These are phyloP conservation scores for Trichoderma parareesei DNA, from an alignment of 495 filamentous ascomycete genomes.

Conservation along the genomic window DNA sequence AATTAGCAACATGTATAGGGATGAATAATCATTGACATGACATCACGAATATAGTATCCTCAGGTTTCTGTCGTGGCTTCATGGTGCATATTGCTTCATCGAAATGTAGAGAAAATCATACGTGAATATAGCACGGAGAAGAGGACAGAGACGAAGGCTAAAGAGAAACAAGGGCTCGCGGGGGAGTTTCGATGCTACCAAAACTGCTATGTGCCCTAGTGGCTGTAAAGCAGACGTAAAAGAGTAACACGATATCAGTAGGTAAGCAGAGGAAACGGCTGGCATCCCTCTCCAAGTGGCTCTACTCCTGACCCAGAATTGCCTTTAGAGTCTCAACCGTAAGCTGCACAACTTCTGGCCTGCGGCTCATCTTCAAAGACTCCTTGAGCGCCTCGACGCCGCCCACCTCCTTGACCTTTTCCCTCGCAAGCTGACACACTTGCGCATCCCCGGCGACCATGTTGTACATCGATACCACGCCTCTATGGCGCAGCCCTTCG, in stretches of 20 bases:
- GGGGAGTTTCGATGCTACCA: background rate
- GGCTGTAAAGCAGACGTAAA: background rate
- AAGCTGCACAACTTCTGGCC: conserved; percentile 55
- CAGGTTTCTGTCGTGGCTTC: no score
- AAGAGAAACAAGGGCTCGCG: background rate
- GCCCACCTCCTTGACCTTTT: conserved; percentile 36
- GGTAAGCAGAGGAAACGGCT: background rate
- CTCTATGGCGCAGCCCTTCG: conserved; percentile 68
- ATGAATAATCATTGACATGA: no score
- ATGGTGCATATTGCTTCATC: no score
- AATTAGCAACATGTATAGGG: background rate
- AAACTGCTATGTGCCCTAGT: background rate
- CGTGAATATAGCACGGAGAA: background rate
- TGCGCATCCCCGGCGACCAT: conserved; percentile 45
- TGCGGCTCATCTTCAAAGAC: conserved; percentile 55
- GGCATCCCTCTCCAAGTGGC: no score
- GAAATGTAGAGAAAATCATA: no score
- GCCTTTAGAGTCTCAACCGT: conserved; percentile 55
- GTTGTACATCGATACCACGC: conserved; percentile 66
- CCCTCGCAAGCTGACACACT: conserved; percentile 40
- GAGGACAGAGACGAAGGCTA: background rate
- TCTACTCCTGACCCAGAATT: conserved; percentile 37
- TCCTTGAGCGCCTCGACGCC: conserved; percentile 54
- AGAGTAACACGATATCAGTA: background rate
- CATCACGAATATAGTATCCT: no score